These are phyloP conservation scores for Cryomyces minteri DNA, from an alignment of 495 filamentous ascomycete species.

Conservation along the genomic window DNA sequence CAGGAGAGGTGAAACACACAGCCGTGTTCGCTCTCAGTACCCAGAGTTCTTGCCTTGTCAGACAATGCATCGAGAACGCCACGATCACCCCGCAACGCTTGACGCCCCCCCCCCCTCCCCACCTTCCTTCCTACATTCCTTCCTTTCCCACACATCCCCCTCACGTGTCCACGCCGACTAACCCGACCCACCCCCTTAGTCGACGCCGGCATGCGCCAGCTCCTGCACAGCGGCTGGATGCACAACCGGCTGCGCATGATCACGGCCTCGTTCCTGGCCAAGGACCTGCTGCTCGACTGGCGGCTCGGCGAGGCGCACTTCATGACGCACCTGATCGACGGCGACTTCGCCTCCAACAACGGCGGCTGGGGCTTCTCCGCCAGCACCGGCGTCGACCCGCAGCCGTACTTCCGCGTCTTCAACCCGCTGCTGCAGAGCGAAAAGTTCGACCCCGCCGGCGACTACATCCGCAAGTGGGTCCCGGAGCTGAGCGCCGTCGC, in stretches of 20 bases:
- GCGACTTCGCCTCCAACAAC: constrained; percentile 85
- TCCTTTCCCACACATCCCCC: no score
- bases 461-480: constrained; percentile 58
- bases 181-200: constrained; percentile 28
- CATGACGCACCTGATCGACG: constrained; percentile 77
- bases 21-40: no score
- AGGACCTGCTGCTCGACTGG: constrained; percentile 82
- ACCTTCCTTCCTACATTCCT: no score
- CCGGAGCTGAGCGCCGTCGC: constrained; percentile 43
- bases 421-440: constrained; percentile 76
- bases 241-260: constrained; percentile 87
- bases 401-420: constrained; percentile 86
- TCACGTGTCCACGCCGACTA: no score
- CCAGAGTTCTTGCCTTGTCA: not conserved
- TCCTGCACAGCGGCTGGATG: constrained; percentile 57
- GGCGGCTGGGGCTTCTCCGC: constrained; percentile 82
- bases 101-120: not conserved
- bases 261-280: constrained; percentile 69
- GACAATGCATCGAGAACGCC: not conserved
- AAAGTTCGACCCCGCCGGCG: constrained; percentile 54
- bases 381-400: constrained; percentile 68
- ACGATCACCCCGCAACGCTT: no score
- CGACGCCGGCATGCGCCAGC: constrained; percentile 83
- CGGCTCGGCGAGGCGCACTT: constrained; percentile 76
- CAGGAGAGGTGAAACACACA: no score